Base-by-base conservation (phyloP, 805 yeast genomes). In the Middelhovenomyces tepae region DNA sequence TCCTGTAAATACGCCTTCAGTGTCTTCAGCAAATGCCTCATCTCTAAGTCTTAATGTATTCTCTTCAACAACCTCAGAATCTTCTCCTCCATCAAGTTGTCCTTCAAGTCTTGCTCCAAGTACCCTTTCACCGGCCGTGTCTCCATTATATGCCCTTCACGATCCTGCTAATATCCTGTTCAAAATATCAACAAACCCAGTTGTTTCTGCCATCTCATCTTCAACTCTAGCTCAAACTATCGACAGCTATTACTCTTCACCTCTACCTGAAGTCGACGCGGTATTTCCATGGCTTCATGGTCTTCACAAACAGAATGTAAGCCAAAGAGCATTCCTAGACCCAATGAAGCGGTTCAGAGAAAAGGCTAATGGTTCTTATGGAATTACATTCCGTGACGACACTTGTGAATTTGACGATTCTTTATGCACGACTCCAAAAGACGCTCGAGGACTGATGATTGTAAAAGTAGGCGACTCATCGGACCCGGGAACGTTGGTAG, bases 201-300 rank as follows among this genome's bases (percentile, higher is more conserved):
- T n/a, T n/a, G 19, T 26, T 8, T 26, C 15, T n/a, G 8, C 17
- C 6, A 26, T 26, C 5, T 26, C 29, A 7, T 16, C 29, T 5
- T 16, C 29, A 9, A 26, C 29, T 13, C 19, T 26, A 11, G 13
- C 11, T 6, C 7, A 27, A 7, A 53, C 57, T 4, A 32, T 58
- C 10, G 49, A 47, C 32, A 24, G 38, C 14, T 48, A 46, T 21
- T 47, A 50, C 25, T 45, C 51, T 16, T 32, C 42, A 8, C 59
- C 62, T 2, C 49, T 78, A 25, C 94, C 95, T 0, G 71, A 70
- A 3, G 78, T 87, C 13, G 69, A 65, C 16, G 49, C 50, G 7
- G 72, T 87, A 67, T 87, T 86, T 47, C 96, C 96, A 0, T 86
- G 95, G 95, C 62, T 84, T 16, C 95, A 87, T 53, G 91, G 94